Conservation (phyloP, 306 rosid species). For the Ammopiptanthus mongolicus region DNA sequence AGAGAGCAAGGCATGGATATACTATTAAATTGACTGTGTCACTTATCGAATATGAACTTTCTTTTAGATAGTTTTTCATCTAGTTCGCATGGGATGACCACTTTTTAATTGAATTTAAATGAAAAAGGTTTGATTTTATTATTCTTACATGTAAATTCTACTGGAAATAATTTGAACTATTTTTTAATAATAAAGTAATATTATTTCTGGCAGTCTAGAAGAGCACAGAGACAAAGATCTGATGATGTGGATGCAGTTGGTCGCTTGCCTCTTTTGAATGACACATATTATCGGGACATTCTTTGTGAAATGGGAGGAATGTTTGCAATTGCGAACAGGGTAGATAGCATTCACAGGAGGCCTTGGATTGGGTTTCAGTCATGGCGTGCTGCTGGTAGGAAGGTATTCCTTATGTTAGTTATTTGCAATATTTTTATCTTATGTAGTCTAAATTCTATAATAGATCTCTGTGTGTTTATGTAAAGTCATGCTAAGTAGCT, state of each 20-base stretch:
- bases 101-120: slow-evolving; percentile 15
- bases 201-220: slow-evolving; percentile 65
- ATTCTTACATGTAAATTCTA: neutral
- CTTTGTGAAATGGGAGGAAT: slow-evolving; percentile 96
- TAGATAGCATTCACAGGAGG: slow-evolving; percentile 76
- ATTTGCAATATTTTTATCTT: neutral
- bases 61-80: slow-evolving; percentile 12
- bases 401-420: slow-evolving; percentile 59
- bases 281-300: slow-evolving; percentile 57
- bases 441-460: neutral
- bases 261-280: slow-evolving; percentile 73
- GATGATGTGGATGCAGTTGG: slow-evolving; percentile 90
- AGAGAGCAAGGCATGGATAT: neutral
- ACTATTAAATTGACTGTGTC: neutral
- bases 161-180: neutral
- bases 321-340: slow-evolving; percentile 86
- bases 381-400: slow-evolving; percentile 97
- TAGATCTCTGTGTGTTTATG: neutral
- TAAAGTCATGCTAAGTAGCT: neutral
- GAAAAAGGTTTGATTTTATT: neutral
- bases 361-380: slow-evolving; percentile 99
- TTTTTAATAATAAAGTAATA: slow-evolving; percentile 2
- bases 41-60: neutral
- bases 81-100: slow-evolving; percentile 9
- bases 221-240: slow-evolving; percentile 66